Base-by-base conservation (phyloP, 768 basidiomycete genomes). In the Termitomyces sp. region DNA sequence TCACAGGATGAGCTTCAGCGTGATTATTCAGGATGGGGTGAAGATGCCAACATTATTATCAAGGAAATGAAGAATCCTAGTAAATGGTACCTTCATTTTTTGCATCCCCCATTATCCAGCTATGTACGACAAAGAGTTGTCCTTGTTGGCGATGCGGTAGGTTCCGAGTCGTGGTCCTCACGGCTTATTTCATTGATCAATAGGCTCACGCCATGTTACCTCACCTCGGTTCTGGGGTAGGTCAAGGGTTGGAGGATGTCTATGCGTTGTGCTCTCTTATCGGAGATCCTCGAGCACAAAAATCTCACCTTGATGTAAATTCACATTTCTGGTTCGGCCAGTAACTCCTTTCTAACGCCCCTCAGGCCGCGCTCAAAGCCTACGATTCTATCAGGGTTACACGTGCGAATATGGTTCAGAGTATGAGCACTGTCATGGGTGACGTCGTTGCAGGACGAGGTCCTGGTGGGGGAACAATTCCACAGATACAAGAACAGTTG, bases 141-240 rank as follows among this genome's bases (percentile, higher is more conserved):
- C 4, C 73, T 86, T 25, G 72, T 84, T 32, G 85, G 83, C 5
- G 85, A 86, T 67, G 79, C 85, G 17, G 80, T 81, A 63, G 53
- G 77, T 75, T 32, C 57, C 50, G 29, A 20, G 34, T 43, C 50
- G 7, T 51, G 15, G 11, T 31, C 11, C 29, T 53, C 4, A 38
- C 47, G 20, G 36, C 17, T 25, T 53, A 32, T 15, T 20, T 56
- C 52, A 14, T 53, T n/a, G 38, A 45, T 48, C 15, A n/a, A 46
- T 65, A 80, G 80, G 85, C 85, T 9, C 85, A 86, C 65, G 83
- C 73, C 0, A 86, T 86, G 85, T 65, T 79, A 38, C 84, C 86
- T 0, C 84, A 86, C 68, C 71, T 86, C 10, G 84, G 84, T 2
- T 78, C 83, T 0, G 85, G 85, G 1, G 83, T 81, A 8, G 82